phyloP scores from a whole-genome alignment of 2,329 filamentous ascomycete genomes.

The Alternaria burnsii region DNA sequence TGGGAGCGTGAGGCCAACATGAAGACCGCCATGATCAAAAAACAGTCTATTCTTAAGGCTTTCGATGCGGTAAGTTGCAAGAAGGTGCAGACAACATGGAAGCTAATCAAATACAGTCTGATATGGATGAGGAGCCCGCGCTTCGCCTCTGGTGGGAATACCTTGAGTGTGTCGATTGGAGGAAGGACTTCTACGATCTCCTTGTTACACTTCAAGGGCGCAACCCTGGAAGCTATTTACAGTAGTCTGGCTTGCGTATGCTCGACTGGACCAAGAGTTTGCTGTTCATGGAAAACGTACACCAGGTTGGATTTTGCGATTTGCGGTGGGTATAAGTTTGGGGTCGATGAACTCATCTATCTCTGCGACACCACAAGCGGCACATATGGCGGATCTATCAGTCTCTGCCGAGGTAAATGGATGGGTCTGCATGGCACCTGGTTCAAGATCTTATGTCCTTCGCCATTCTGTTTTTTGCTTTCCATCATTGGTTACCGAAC shows the following conservation, averaged over 20 bases:
- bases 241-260: not conserved
- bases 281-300: not conserved
- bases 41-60: conserved; percentile 50
- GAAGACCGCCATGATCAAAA: conserved; percentile 47
- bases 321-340: not conserved
- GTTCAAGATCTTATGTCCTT: not conserved
- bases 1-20: conserved; percentile 54
- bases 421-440: not conserved
- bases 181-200: conserved; percentile 53
- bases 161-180: conserved; percentile 55
- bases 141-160: conserved; percentile 60
- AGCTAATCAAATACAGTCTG: conserved; percentile 36
- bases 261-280: not conserved
- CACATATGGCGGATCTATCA: not conserved
- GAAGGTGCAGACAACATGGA: not conserved
- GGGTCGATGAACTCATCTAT: not conserved
- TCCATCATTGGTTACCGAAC: not conserved
- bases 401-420: not conserved
- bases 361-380: not conserved
- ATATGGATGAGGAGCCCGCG: conserved; percentile 52
- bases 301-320: not conserved
- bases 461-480: not conserved
- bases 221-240: conserved; percentile 5
- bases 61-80: conserved; percentile 48
- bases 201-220: conserved; percentile 43